These are phyloP conservation scores for Morella rubra DNA, from an alignment of 306 rosid genomes.

Conservation along the genomic window DNA sequence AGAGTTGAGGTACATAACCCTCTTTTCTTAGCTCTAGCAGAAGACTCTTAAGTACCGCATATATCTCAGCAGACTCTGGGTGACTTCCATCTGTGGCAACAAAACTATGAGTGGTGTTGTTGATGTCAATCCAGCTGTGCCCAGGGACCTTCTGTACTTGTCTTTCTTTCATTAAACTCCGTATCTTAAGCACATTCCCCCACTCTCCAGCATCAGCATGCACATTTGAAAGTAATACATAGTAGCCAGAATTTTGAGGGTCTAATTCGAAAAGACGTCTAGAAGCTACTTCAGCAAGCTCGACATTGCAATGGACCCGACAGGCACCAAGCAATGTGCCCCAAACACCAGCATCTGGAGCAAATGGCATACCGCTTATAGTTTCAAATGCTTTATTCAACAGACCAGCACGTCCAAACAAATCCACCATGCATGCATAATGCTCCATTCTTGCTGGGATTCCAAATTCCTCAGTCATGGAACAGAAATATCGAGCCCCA, in stretches of 20 bases:
- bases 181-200: constrained; percentile 57
- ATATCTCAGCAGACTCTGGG: constrained; percentile 52
- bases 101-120: constrained; percentile 63
- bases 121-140: constrained; percentile 80
- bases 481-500: constrained; percentile 55
- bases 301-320: constrained; percentile 73
- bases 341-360: constrained; percentile 87
- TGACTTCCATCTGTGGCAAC: constrained; percentile 75
- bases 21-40: constrained; percentile 65
- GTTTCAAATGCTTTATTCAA: constrained; percentile 67
- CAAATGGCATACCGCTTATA: constrained; percentile 63
- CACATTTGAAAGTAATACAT: constrained; percentile 70
- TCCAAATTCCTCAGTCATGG: constrained; percentile 60
- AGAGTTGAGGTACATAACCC: constrained; percentile 73
- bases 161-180: constrained; percentile 69
- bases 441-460: constrained; percentile 72
- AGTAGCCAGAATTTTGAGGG: constrained; percentile 73
- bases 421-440: constrained; percentile 75
- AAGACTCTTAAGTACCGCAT: constrained; percentile 51
- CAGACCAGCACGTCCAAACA: constrained; percentile 72
- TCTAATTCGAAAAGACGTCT: constrained; percentile 59
- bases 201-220: constrained; percentile 76
- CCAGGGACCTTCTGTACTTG: constrained; percentile 77
- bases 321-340: constrained; percentile 87
- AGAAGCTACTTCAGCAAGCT: constrained; percentile 68